Base-by-base conservation (phyloP, 495 filamentous ascomycete genomes). In the Penicillium robsamsonii region DNA sequence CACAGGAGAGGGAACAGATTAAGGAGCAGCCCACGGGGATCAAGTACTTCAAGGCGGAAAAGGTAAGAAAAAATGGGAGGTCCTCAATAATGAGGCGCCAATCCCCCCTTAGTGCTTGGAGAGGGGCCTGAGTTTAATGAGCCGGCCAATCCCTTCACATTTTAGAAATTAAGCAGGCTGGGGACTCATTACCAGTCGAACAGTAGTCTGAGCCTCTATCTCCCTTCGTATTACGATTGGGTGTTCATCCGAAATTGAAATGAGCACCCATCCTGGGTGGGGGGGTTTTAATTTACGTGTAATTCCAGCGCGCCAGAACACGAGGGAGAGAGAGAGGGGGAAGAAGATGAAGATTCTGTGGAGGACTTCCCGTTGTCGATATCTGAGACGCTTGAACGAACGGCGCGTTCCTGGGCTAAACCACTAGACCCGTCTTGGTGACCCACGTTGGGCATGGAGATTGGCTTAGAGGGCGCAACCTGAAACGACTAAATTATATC, bases 141-240 rank as follows among this genome's bases (percentile, higher is more conserved):
- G 25, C 37, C 10, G 54, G 40, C 61, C 59, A 64, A 61, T 62
- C 62, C 52, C 59, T 64, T 56, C 48, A 47, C 6, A 38, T 43
- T n/a, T 25, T 31, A 17, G 49, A 64, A 59, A 61, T 62, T 56
- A 45, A 43, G 8, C 15, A 44, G 50, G 18, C 27, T 33, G 15
- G 38, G 17, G 29, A 15, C 22, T 20, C 27, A 5, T 44, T 8
- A 30, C 7, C 38, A 33, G 25, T 29, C 38, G 8, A 2, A 24
- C 20, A 38, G 45, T 18, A 24, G 22, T 24, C 1, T 12, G 13
- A 27, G 41, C 37, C 24, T 42, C 3, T 15, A 45, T 45, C 7
- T 9, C 47, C 37, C 43, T 42, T 27, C 25, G 25, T 18, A 43
- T 9, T 25, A 33, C 60, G 22, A 63, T 57, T 59, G 50, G 60